phyloP scores from a whole-genome alignment of 2,329 filamentous ascomycete species.

The Cytospora chrysosperma region DNA sequence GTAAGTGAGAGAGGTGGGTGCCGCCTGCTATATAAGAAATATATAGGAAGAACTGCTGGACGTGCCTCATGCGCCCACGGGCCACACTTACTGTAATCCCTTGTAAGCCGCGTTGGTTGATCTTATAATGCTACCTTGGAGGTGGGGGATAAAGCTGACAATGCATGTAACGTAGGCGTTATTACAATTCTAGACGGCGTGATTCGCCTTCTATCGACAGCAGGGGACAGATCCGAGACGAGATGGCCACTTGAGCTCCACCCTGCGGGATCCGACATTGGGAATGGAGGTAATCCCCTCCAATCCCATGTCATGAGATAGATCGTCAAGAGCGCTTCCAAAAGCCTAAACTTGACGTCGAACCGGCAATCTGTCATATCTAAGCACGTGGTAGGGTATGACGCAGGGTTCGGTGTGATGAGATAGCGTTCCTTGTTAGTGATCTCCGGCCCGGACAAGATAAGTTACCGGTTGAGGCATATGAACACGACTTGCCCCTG shows the following conservation, averaged over 20 bases:
- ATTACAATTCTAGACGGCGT: conserved; percentile 8
- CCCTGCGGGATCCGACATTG: background rate
- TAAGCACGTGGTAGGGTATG: background rate
- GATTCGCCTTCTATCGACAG: conserved; percentile 9
- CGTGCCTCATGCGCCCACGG: background rate
- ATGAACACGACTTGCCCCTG: background rate
- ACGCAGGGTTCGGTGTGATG: background rate
- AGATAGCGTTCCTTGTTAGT: conserved; percentile 1
- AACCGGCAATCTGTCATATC: background rate
- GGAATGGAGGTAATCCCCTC: background rate
- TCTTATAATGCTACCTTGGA: conserved; percentile 3
- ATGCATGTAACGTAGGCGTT: conserved; percentile 1
- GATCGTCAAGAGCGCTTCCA: background rate
- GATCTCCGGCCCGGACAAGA: conserved; percentile 15
- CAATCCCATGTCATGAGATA: background rate
- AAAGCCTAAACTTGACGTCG: background rate
- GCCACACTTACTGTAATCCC: background rate
- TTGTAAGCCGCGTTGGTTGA: background rate
- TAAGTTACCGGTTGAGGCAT: background rate
- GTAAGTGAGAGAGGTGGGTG: background rate
- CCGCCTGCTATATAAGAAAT: conserved; percentile 2
- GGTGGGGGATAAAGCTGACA: background rate
- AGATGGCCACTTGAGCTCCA: conserved; percentile 2
- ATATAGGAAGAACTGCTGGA: conserved; percentile 1
- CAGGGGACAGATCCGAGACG: conserved; percentile 3